These are phyloP conservation scores for Torulaspora microellipsoides DNA, from an alignment of 805 yeast species.

Conservation along the genomic window DNA sequence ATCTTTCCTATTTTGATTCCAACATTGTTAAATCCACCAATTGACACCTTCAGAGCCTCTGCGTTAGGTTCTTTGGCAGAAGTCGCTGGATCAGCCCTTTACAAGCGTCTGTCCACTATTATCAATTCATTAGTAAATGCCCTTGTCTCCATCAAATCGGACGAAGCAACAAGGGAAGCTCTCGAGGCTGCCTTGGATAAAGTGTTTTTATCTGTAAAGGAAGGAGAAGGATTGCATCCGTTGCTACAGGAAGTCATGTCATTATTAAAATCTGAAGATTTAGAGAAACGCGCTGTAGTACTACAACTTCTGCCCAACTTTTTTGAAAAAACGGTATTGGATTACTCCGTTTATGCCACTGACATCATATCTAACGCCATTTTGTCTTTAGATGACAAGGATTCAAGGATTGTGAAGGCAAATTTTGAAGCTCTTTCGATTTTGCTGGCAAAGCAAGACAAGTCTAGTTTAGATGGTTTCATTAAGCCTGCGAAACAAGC, in stretches of 20 bases:
- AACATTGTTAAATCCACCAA: constrained; percentile 73
- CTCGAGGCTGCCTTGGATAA: constrained; percentile 56
- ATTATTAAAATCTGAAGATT: constrained; percentile 71
- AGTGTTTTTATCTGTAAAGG: constrained; percentile 67
- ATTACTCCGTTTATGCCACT: constrained; percentile 64
- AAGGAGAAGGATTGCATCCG: constrained; percentile 78
- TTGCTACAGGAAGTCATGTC: constrained; percentile 75
- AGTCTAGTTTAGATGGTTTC: constrained; percentile 69
- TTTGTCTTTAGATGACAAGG: constrained; percentile 65
- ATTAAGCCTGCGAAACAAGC: constrained; percentile 80
- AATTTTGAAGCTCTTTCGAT: constrained; percentile 62
- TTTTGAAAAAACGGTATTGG: constrained; percentile 60
- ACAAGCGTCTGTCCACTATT: constrained; percentile 66
- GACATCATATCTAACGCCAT: constrained; percentile 74
- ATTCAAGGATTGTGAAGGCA: constrained; percentile 55
- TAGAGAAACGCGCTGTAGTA: constrained; percentile 56
- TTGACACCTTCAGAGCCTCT: constrained; percentile 77
- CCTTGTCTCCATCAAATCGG: constrained; percentile 38
- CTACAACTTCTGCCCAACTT: constrained; percentile 66
- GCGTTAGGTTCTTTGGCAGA: constrained; percentile 84
- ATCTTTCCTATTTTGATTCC: constrained; percentile 94
- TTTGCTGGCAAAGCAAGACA: constrained; percentile 65
- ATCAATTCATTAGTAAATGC: constrained; percentile 70
- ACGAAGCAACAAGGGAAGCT: constrained; percentile 37
- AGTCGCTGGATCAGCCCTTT: constrained; percentile 82